Evolutionary conservation across 164 flowering plant genomes (phyloP).

Genomic region (Cinnamomum chago): DNA sequence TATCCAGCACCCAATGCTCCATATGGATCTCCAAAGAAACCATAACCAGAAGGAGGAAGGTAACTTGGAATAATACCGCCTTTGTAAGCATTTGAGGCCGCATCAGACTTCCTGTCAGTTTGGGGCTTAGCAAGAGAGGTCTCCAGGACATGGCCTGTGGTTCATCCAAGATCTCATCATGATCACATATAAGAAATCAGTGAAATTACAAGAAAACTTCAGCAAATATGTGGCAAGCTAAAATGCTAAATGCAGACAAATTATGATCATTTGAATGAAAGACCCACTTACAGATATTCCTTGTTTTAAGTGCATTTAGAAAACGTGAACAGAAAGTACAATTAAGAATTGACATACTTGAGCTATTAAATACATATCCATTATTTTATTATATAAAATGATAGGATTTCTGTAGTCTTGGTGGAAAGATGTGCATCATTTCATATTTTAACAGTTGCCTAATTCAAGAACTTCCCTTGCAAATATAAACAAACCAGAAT

Average conservation of each 20-base stretch:
- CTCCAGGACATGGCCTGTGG: constrained; percentile 79
- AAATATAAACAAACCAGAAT: neutral
- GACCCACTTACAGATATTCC: no score
- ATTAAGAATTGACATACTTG: no score
- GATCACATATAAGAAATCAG: neutral
- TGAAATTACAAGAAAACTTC: neutral
- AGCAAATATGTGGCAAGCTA: neutral
- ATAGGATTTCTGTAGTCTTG: no score
- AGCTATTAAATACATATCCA: no score
- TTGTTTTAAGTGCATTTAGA: no score
- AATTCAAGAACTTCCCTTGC: no score
- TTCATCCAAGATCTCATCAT: constrained; percentile 1
- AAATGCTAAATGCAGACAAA: neutral
- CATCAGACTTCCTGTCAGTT: constrained; percentile 64
- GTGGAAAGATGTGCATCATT: no score
- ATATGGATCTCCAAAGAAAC: constrained; percentile 62
- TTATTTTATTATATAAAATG: no score
- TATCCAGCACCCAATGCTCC: constrained; percentile 58
- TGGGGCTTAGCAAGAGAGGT: constrained; percentile 95
- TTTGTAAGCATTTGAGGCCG: constrained; percentile 32
- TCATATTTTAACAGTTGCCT: no score
- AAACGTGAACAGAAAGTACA: no score
- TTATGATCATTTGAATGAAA: neutral
- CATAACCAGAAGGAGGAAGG: constrained; percentile 50
- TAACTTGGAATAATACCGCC: constrained; percentile 42